These are phyloP conservation scores for Odonthalia washingtoniensis DNA, from an alignment of 31 red algal genomes.

Conservation along the genomic window DNA sequence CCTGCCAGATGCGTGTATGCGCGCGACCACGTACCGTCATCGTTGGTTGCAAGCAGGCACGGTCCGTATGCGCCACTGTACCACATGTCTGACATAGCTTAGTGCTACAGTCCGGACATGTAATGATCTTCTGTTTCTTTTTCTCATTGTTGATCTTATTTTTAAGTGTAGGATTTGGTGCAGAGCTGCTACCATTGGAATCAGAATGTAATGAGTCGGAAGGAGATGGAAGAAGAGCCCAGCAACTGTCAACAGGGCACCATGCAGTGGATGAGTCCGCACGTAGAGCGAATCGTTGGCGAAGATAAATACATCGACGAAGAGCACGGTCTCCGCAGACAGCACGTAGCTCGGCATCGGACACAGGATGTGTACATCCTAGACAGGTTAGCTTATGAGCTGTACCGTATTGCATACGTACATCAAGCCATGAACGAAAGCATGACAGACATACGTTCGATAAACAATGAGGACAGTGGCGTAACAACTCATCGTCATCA, in stretches of 20 bases:
- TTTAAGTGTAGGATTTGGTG: too few species aligned
- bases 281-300: neutral
- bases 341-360: neutral
- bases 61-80: neutral
- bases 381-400: constrained; percentile 20
- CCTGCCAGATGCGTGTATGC: constrained; percentile 3
- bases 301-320: constrained; percentile 1
- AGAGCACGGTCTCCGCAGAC: constrained; percentile 16
- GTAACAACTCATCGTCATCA: neutral
- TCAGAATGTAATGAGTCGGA: too few species aligned
- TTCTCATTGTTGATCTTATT: too few species aligned
- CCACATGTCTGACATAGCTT: constrained; percentile 1
- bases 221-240: too few species aligned
- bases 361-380: constrained; percentile 2
- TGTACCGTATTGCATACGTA: constrained; percentile 11
- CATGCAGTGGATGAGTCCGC: neutral
- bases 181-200: too few species aligned
- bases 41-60: neutral
- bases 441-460: constrained; percentile 14
- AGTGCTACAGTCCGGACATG: constrained; percentile 22
- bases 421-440: constrained; percentile 27
- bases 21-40: neutral
- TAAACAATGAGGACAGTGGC: neutral
- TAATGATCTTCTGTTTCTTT: too few species aligned
- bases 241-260: neutral